These are phyloP conservation scores for Kodamaea suecica DNA, from an alignment of 1,139 yeast species.

Conservation along the genomic window DNA sequence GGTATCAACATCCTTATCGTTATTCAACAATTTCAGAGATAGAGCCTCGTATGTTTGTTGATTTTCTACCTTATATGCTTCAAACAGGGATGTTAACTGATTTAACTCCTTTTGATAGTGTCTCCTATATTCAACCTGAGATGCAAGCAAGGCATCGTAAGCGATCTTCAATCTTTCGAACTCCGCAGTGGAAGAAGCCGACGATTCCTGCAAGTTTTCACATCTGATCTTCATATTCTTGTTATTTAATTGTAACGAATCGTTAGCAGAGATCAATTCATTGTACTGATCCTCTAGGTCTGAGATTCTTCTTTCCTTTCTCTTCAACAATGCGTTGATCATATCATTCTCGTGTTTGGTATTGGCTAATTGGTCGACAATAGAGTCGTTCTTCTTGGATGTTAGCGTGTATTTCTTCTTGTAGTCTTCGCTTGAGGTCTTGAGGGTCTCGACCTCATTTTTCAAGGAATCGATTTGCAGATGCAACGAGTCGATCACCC, in stretches of 20 bases:
- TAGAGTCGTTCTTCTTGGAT: conserved; percentile 52
- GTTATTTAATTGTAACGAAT: conserved; percentile 44
- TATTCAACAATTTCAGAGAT: conserved; percentile 26
- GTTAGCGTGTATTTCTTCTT: conserved; percentile 48
- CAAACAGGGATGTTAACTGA: conserved; percentile 31
- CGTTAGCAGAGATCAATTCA: conserved; percentile 43
- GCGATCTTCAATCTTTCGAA: conserved; percentile 56
- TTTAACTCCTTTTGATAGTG: conserved; percentile 43
- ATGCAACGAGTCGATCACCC: conserved; percentile 58
- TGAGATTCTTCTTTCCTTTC: conserved; percentile 61
- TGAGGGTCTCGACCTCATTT: conserved; percentile 46
- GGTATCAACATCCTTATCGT: conserved; percentile 46
- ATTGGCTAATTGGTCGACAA: conserved; percentile 65
- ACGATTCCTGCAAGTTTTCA: conserved; percentile 47
- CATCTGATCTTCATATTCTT: conserved; percentile 50
- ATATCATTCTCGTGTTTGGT: conserved; percentile 71
- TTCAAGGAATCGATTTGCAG: conserved; percentile 52
- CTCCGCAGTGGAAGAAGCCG: conserved; percentile 48
- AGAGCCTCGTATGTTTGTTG: conserved; percentile 29
- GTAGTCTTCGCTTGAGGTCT: conserved; percentile 36
- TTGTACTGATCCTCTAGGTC: conserved; percentile 59
- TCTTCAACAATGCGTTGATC: conserved; percentile 55
- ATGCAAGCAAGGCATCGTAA: conserved; percentile 57
- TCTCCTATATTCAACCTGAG: conserved; percentile 55
- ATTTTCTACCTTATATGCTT: conserved; percentile 36